These are phyloP conservation scores for Trichoderma breve DNA, from an alignment of 2,329 filamentous ascomycete species.

Conservation along the genomic window DNA sequence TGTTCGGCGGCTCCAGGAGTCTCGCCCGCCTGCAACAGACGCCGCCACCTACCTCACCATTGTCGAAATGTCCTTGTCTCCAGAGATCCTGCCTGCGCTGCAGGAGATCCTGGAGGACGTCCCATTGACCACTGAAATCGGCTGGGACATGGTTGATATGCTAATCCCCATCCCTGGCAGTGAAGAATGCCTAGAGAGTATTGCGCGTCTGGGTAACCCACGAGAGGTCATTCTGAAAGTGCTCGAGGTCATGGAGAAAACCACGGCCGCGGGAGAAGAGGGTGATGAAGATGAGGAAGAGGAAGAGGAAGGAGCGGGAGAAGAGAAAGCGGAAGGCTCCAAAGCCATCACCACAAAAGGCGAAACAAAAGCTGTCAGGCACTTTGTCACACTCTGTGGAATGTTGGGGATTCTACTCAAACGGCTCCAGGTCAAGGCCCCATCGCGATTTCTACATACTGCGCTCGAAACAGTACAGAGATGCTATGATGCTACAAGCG, in stretches of 20 bases:
- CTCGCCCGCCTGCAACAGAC: conserved; percentile 56
- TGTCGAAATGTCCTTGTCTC: conserved; percentile 68
- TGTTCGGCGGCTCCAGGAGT: conserved; percentile 47
- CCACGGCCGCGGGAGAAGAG: conserved; percentile 30
- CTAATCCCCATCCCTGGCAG: conserved; percentile 66
- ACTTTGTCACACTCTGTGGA: conserved; percentile 67
- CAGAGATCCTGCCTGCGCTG: conserved; percentile 64
- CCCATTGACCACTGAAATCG: conserved; percentile 70
- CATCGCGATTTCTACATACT: conserved; percentile 74
- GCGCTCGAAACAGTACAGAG: conserved; percentile 70
- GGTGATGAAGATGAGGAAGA: neutral
- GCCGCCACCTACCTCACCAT: conserved; percentile 76
- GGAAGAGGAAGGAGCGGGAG: conserved; percentile 20
- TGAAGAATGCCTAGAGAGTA: conserved; percentile 69
- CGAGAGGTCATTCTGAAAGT: conserved; percentile 79
- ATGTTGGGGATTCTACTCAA: conserved; percentile 72
- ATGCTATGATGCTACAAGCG: conserved; percentile 61
- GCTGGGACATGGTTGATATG: conserved; percentile 79
- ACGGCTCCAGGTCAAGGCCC: conserved; percentile 72
- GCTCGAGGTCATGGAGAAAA: conserved; percentile 66
- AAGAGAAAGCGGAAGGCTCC: conserved; percentile 21
- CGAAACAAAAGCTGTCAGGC: conserved; percentile 30
- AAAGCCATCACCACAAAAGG: conserved; percentile 24
- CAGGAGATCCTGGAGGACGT: conserved; percentile 67
- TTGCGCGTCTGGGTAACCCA: conserved; percentile 75